Evolutionary conservation across 352 stramenopile genomes (phyloP).

Genomic region (Phytophthora ramorum): DNA sequence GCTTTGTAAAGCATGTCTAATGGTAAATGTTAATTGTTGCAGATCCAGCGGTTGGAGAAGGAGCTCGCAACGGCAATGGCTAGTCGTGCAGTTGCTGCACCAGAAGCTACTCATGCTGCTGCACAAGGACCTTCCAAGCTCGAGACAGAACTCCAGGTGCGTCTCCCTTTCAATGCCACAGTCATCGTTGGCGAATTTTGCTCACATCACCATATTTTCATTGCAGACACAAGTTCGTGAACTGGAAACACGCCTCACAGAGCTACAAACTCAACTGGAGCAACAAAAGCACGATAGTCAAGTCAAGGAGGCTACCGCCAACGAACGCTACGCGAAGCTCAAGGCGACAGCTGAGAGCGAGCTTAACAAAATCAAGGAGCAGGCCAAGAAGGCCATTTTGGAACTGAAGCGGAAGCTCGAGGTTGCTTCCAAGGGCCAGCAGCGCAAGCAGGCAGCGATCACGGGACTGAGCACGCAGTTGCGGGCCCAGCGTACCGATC

Average conservation of each 20-base stretch:
- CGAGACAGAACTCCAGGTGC: conserved; percentile 51
- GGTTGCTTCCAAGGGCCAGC: conserved; percentile 58
- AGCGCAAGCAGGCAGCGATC: conserved; percentile 60
- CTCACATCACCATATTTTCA: neutral
- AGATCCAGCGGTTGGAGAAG: conserved; percentile 70
- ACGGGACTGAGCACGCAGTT: conserved; percentile 48
- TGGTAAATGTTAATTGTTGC: conserved; percentile 1
- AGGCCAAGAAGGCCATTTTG: conserved; percentile 88
- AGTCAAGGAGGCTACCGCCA: conserved; percentile 55
- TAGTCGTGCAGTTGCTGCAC: conserved; percentile 32
- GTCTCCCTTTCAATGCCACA: neutral
- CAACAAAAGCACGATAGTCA: conserved; percentile 54
- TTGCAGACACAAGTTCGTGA: conserved; percentile 50
- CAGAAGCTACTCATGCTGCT: conserved; percentile 39
- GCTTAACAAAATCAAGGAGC: conserved; percentile 87
- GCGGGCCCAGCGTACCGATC: conserved; percentile 62
- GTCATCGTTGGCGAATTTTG: neutral
- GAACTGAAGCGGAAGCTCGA: conserved; percentile 86
- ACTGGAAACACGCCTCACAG: conserved; percentile 42
- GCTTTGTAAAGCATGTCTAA: neutral
- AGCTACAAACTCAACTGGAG: conserved; percentile 55
- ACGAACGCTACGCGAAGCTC: conserved; percentile 80
- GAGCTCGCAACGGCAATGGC: conserved; percentile 50
- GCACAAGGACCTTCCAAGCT: conserved; percentile 36
- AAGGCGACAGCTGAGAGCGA: conserved; percentile 79